A percentile compares a stretch with the other conserved stretches of the same genome.
These are phyloP conservation scores for Phycomyces blakesleeanus DNA, from an alignment of 192 early-diverging fungal species.

Conservation along the genomic window DNA sequence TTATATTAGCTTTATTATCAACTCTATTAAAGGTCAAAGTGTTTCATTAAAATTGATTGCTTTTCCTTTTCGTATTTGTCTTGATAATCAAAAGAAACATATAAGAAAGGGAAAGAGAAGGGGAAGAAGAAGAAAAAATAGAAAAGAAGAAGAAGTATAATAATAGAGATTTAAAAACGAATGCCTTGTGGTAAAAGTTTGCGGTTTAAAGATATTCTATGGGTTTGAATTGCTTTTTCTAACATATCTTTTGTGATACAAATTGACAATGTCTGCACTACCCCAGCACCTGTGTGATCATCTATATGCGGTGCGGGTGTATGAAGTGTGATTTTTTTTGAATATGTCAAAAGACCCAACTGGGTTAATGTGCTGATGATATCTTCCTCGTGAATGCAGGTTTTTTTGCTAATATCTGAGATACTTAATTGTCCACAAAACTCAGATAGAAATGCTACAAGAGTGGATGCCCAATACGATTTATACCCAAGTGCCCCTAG, in stretches of 20 bases:
- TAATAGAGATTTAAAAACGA: constrained; percentile 1
- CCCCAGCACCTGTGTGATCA: not conserved
- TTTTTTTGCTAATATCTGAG: constrained; percentile 11
- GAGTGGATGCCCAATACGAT: constrained; percentile 78
- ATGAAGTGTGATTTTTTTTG: not conserved
- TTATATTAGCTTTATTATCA: too few species aligned
- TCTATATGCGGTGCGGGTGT: not conserved
- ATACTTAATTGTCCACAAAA: constrained; percentile 11
- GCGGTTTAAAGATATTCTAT: not conserved
- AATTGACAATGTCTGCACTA: not conserved
- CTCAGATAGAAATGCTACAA: constrained; percentile 49
- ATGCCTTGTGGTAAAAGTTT: not conserved
- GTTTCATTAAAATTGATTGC: too few species aligned
- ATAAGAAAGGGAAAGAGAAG: too few species aligned
- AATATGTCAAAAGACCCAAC: constrained; percentile 13
- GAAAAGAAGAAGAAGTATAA: too few species aligned
- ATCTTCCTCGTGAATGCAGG: constrained; percentile 29
- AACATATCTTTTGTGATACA: not conserved
- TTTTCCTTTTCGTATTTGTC: too few species aligned
- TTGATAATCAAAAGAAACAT: too few species aligned
- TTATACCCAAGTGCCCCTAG: constrained; percentile 77
- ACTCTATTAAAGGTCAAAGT: too few species aligned
- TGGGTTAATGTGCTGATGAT: constrained; percentile 10
- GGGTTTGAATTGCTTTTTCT: not conserved
- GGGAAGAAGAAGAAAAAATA: too few species aligned